Conservation (phyloP, 164 flowering plant species). For the Kalanchoe fedtschenkoi region DNA sequence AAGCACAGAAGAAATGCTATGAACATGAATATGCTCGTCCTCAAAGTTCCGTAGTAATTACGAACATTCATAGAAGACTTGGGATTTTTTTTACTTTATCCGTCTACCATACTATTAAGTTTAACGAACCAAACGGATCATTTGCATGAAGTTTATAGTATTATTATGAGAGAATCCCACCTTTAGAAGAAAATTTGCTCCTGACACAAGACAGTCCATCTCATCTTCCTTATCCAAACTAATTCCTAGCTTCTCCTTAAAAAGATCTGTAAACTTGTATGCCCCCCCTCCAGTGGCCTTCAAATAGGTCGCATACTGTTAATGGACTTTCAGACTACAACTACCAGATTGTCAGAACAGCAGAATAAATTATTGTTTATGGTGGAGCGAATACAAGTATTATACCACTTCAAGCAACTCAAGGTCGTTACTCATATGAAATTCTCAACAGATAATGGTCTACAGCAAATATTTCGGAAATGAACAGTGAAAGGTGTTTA, state of each 20-base stretch:
- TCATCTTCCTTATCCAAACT: slow-evolving; percentile 70
- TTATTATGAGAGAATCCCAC: slow-evolving; percentile 19
- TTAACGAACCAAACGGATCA: not conserved
- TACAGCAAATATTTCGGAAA: not conserved
- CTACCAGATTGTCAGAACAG: not conserved
- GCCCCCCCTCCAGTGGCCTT: slow-evolving; percentile 91
- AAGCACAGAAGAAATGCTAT: not conserved
- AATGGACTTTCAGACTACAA: not conserved
- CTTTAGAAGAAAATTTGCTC: slow-evolving; percentile 84
- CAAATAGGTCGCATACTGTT: slow-evolving; percentile 12
- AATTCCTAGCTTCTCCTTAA: slow-evolving; percentile 63
- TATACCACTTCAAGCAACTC: not conserved
- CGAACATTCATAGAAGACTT: not conserved
- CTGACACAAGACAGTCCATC: slow-evolving; percentile 71
- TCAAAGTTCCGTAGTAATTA: not conserved
- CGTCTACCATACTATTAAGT: not conserved
- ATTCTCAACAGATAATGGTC: not conserved
- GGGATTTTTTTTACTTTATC: not conserved
- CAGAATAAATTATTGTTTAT: not conserved
- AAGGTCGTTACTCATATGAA: not conserved
- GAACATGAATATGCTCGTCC: not conserved
- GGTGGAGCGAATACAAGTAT: not conserved
- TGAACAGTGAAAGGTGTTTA: not conserved
- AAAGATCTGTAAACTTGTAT: slow-evolving; percentile 51
- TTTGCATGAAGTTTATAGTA: not conserved